Percentiles rank a stretch among this genome's conserved stretches.
Conservation (phyloP, 179 eudicot genomes). For the Beta corolliflora region DNA sequence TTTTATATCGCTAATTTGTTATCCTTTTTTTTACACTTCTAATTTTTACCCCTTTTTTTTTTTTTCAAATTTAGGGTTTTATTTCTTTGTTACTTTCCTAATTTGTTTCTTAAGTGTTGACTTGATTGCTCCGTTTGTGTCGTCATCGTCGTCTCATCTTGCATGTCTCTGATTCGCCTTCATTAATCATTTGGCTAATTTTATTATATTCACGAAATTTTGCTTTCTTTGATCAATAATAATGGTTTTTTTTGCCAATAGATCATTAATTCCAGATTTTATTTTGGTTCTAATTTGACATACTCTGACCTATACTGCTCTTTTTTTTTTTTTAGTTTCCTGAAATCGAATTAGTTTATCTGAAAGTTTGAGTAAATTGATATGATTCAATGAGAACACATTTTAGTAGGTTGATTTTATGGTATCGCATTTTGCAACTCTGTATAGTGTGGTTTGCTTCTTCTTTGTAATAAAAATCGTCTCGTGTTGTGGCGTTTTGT, state of each 20-base stretch:
- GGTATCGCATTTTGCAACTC: background rate
- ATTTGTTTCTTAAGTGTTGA: background rate
- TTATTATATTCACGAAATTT: background rate
- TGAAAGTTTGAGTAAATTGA: too few relatives aligned
- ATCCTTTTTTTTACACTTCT: background rate
- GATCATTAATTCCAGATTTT: background rate
- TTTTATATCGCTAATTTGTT: constrained; percentile 21
- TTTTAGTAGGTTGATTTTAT: background rate
- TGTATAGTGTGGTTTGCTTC: background rate
- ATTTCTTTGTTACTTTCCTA: background rate
- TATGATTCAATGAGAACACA: background rate
- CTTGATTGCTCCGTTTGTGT: background rate
- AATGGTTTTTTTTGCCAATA: background rate
- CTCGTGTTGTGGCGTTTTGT: background rate
- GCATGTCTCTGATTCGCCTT: background rate
- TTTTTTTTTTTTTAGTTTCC: too few relatives aligned
- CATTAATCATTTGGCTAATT: background rate
- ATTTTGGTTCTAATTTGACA: background rate
- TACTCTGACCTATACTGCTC: too few relatives aligned
- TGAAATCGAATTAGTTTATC: background rate
- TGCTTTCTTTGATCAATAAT: too few relatives aligned
- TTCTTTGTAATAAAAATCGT: background rate
- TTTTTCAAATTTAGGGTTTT: background rate
- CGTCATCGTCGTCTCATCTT: background rate
- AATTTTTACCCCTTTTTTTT: background rate